Evolutionary conservation across 2,329 filamentous ascomycete genomes (phyloP).

Genomic region (Chaetomium sp.): DNA sequence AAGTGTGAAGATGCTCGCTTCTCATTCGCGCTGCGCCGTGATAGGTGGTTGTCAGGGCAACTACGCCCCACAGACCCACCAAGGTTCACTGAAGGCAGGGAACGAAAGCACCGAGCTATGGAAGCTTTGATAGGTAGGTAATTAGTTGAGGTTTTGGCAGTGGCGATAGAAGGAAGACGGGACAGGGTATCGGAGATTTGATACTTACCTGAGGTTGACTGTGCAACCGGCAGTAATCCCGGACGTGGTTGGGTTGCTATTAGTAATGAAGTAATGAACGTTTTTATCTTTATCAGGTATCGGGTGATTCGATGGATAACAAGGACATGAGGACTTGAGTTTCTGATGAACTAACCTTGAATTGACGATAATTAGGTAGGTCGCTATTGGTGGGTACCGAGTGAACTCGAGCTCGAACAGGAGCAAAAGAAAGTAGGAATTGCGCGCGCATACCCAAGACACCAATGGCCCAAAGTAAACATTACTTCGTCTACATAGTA

Average conservation of each 20-base stretch:
- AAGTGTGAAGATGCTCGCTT: neutral
- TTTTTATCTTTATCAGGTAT: neutral
- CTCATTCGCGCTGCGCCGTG: neutral
- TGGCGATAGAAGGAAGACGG: no score
- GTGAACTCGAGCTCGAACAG: neutral
- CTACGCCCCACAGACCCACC: neutral
- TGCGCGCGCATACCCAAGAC: neutral
- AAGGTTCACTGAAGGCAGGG: neutral
- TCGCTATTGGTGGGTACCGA: neutral
- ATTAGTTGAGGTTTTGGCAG: no score
- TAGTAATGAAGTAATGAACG: no score
- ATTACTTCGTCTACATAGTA: slow-evolving; percentile 7
- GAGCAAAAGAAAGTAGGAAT: neutral
- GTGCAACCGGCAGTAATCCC: no score
- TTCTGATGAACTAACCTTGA: neutral
- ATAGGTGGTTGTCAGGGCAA: neutral
- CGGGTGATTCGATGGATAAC: neutral
- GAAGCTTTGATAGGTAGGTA: no score
- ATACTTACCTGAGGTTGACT: no score
- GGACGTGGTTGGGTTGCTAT: no score
- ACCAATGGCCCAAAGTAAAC: neutral
- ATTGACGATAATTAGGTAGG: neutral
- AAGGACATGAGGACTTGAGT: neutral
- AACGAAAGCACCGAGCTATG: no score
- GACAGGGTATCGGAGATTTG: no score